Conservation (phyloP, 441 rosid genomes). For the Rhodomyrtus psidioides region DNA sequence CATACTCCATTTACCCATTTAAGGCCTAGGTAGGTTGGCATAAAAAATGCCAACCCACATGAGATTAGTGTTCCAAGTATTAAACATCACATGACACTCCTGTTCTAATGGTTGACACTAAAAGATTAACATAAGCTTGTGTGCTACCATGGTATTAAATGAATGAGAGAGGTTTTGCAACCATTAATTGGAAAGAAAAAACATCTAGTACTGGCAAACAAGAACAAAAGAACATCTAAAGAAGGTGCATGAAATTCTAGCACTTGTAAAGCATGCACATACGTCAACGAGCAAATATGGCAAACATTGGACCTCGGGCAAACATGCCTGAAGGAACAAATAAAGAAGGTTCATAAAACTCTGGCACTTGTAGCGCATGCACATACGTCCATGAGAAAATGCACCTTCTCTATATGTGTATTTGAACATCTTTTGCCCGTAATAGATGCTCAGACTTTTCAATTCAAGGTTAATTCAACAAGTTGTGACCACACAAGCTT, state of each 20-base stretch:
- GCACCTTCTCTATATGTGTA: neutral
- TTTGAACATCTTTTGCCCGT: neutral
- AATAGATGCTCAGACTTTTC: neutral
- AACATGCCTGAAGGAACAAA: neutral
- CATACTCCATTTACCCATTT: neutral
- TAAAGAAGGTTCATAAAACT: neutral
- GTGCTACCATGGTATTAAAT: neutral
- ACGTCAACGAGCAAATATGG: neutral
- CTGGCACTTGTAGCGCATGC: neutral
- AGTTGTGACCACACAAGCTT: neutral
- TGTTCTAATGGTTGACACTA: neutral
- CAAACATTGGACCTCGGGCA: neutral
- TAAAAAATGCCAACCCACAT: neutral
- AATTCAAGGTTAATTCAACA: neutral
- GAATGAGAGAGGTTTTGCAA: neutral
- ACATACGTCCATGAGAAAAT: neutral
- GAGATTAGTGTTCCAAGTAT: neutral
- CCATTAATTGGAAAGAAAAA: neutral
- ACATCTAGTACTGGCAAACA: neutral
- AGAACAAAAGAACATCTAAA: neutral
- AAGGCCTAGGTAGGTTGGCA: neutral
- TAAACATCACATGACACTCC: neutral
- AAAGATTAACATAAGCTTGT: neutral
- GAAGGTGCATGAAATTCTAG: neutral
- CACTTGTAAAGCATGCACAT: neutral